Conservation (phyloP, 2,329 filamentous ascomycete species). For the Acephala macrosclerotiorum region DNA sequence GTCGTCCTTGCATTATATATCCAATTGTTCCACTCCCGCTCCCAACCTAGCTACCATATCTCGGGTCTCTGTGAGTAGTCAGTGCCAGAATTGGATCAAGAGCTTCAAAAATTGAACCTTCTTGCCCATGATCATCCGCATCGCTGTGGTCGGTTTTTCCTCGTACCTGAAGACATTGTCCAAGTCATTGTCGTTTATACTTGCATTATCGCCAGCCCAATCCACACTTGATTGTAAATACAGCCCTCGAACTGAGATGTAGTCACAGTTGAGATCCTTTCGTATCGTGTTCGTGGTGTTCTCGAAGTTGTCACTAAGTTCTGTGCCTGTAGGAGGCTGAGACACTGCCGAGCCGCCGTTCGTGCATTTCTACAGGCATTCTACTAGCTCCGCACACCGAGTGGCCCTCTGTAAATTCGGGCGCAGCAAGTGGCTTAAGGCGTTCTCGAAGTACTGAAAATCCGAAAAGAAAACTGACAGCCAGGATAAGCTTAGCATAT, state of each 20-base stretch:
- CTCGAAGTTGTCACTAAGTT: background rate
- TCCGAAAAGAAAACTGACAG: no score
- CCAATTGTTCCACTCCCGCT: background rate
- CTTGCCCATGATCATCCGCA: conserved; percentile 15
- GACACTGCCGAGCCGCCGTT: no score
- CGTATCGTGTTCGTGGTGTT: background rate
- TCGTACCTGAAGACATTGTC: conserved; percentile 21
- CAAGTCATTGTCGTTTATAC: conserved; percentile 17
- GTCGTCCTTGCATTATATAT: background rate
- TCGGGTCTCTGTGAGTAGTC: background rate
- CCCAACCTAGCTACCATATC: background rate
- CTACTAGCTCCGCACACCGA: no score
- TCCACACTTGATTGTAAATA: conserved; percentile 14
- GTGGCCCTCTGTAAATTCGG: no score
- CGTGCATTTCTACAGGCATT: no score
- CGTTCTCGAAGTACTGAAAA: no score
- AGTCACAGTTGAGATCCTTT: no score
- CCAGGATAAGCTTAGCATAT: no score
- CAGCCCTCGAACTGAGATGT: background rate
- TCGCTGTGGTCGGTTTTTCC: conserved; percentile 11
- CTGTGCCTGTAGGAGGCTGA: no score
- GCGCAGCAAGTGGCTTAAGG: no score
- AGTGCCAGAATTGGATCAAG: background rate
- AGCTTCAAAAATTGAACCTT: background rate
- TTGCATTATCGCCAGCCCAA: conserved; percentile 19